Evolutionary conservation across 2,329 filamentous ascomycete genomes (phyloP).

Genomic region (Arthrobotrys megalospora): DNA sequence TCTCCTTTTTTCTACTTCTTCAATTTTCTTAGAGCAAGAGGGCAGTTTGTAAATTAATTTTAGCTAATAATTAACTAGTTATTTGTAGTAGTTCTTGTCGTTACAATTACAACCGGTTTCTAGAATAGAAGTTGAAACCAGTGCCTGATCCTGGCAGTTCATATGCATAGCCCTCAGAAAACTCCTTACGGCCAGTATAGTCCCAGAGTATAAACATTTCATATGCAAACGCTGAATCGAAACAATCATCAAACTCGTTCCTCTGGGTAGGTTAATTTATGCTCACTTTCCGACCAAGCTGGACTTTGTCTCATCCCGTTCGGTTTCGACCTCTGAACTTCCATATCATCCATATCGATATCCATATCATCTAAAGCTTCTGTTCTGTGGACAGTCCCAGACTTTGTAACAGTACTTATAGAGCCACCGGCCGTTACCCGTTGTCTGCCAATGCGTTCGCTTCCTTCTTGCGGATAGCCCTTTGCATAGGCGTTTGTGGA

Average conservation of each 20-base stretch:
- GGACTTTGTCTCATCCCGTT: neutral
- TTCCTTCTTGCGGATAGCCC: neutral
- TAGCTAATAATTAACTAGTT: too few species aligned
- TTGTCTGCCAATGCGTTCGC: constrained; percentile 6
- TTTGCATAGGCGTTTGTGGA: constrained; percentile 5
- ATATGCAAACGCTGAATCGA: too few species aligned
- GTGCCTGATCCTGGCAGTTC: too few species aligned
- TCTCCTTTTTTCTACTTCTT: too few species aligned
- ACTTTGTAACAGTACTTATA: neutral
- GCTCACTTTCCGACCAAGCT: neutral
- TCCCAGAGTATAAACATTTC: too few species aligned
- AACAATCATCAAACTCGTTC: neutral
- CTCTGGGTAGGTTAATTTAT: neutral
- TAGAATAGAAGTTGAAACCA: too few species aligned
- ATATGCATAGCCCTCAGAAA: too few species aligned
- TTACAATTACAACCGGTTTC: too few species aligned
- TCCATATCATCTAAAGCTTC: neutral
- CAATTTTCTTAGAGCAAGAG: too few species aligned
- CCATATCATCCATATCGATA: neutral
- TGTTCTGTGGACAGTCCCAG: neutral
- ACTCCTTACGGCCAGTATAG: too few species aligned
- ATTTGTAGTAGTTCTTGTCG: too few species aligned
- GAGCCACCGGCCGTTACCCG: neutral
- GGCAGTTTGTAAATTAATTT: too few species aligned
- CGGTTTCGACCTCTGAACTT: neutral